Evolutionary conservation across 768 basidiomycete genomes (phyloP).

Genomic region (Hemileccinum rubropunctum): DNA sequence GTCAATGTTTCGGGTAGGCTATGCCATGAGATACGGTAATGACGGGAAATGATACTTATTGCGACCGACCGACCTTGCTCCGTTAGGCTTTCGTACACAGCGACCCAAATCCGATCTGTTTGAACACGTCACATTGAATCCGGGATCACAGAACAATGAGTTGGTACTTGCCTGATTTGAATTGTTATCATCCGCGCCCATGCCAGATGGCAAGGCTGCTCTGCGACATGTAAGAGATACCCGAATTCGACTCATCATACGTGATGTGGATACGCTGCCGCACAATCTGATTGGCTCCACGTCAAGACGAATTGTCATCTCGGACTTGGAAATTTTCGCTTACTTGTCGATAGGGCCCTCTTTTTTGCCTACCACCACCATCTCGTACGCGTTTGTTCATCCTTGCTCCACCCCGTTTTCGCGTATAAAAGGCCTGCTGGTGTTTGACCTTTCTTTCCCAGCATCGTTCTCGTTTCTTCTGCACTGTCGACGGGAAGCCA

Average conservation of each 20-base stretch:
- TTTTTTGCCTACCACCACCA: slow-evolving; percentile 17
- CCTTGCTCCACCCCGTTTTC: slow-evolving; percentile 16
- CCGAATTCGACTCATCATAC: neutral
- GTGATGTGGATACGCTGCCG: neutral
- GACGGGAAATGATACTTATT: no score
- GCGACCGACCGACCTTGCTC: no score
- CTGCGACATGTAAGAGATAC: neutral
- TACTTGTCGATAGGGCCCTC: slow-evolving; percentile 7
- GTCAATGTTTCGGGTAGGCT: no score
- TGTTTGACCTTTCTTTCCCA: neutral
- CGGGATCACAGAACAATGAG: neutral
- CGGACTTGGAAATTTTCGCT: slow-evolving; percentile 19
- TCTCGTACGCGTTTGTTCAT: slow-evolving; percentile 5
- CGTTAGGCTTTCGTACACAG: neutral
- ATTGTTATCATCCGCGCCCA: neutral
- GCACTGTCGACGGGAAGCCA: neutral
- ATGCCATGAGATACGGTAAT: no score
- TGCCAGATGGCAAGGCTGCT: no score
- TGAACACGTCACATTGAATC: neutral
- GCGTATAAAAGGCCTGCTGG: slow-evolving; percentile 25
- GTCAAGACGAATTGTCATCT: slow-evolving; percentile 7
- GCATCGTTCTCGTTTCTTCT: neutral
- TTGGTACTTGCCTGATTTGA: no score
- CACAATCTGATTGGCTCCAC: slow-evolving; percentile 13
- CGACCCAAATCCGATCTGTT: neutral